Evolutionary conservation across 352 stramenopile genomes (phyloP).

Genomic region (Phytophthora melonis): DNA sequence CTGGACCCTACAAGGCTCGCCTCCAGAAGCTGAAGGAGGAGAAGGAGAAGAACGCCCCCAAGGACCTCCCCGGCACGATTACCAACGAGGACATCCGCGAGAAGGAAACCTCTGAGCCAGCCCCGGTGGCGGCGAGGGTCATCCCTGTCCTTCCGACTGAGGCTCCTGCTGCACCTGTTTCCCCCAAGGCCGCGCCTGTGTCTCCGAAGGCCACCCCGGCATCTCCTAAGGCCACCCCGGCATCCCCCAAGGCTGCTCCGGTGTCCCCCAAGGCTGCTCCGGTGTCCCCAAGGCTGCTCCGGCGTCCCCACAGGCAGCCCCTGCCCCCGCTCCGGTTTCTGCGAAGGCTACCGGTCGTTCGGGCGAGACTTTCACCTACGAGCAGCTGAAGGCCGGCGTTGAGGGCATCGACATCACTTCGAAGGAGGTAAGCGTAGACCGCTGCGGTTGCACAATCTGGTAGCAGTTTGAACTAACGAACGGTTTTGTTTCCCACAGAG

Average conservation of each 20-base stretch:
- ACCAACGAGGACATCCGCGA: slow-evolving; percentile 57
- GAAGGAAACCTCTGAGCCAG: slow-evolving; percentile 30
- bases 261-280: neutral
- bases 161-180: slow-evolving; percentile 11
- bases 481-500: slow-evolving; percentile 18
- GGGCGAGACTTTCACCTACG: slow-evolving; percentile 63
- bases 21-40: slow-evolving; percentile 82
- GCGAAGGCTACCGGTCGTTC: slow-evolving; percentile 42
- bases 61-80: slow-evolving; percentile 65
- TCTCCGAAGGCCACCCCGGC: slow-evolving; percentile 2
- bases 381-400: slow-evolving; percentile 75
- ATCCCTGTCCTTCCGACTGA: slow-evolving; percentile 41
- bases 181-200: neutral
- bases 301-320: slow-evolving; percentile 13
- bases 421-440: slow-evolving; percentile 63
- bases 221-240: slow-evolving; percentile 18
- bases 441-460: slow-evolving; percentile 18
- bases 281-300: slow-evolving; percentile 3
- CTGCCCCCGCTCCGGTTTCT: slow-evolving; percentile 22
- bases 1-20: slow-evolving; percentile 91
- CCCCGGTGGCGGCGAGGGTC: slow-evolving; percentile 12
- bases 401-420: slow-evolving; percentile 81
- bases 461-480: slow-evolving; percentile 39
- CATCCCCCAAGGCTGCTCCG: slow-evolving; percentile 19
- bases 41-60: slow-evolving; percentile 76